These are phyloP conservation scores for Erysimum cheiranthoides DNA, from an alignment of 345 rosid genomes.

Conservation along the genomic window DNA sequence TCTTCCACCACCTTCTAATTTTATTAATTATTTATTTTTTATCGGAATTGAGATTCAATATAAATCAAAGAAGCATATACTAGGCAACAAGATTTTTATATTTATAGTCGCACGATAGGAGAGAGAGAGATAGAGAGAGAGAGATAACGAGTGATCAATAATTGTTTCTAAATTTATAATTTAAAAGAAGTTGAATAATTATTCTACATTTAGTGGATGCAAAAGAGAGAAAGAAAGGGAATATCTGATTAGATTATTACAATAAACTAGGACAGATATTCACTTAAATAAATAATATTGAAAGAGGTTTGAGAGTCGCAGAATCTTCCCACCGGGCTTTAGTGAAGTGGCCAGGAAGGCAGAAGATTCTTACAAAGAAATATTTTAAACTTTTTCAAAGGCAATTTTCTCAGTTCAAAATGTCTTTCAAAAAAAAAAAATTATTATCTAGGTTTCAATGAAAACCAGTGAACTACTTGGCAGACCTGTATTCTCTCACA, in stretches of 20 bases:
- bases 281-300: constrained; percentile 36
- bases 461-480: background rate
- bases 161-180: constrained; percentile 12
- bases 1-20: constrained; percentile 37
- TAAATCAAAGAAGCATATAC: constrained; percentile 38
- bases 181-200: constrained; percentile 21
- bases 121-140: background rate
- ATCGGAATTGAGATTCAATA: constrained; percentile 30
- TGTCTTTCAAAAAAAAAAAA: background rate
- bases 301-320: constrained; percentile 37
- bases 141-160: constrained; percentile 26
- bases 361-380: constrained; percentile 38
- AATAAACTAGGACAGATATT: constrained; percentile 39
- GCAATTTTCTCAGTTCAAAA: background rate
- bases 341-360: constrained; percentile 45
- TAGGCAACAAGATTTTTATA: constrained; percentile 32
- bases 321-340: constrained; percentile 44
- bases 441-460: background rate
- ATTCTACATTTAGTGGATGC: constrained; percentile 44
- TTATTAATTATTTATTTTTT: background rate
- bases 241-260: constrained; percentile 30
- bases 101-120: constrained; percentile 25
- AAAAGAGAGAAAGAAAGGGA: constrained; percentile 40
- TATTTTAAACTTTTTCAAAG: constrained; percentile 17
- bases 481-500: background rate